Base-by-base conservation (phyloP, 208 protist species). In the Endotrypanum monterogeii region DNA sequence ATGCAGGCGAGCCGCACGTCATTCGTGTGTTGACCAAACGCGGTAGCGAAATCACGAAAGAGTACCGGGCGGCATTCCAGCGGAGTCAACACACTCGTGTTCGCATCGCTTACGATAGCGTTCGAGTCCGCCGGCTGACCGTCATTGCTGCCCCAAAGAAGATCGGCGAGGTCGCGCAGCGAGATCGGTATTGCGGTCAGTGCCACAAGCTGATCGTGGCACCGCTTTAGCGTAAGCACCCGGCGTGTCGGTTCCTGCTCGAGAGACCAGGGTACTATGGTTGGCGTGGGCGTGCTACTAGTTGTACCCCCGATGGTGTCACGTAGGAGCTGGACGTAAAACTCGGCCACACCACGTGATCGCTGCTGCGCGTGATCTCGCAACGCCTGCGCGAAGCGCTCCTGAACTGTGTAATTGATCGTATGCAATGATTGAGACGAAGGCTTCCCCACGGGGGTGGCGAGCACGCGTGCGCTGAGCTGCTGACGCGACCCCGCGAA, bases 321-420 rank as follows among this genome's bases (percentile, higher is more conserved):
- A 44, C 90, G 89, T 16, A 79, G 78, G 37, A 96, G 87, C 62
- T 88, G 84, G 23, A 96, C 92, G 71, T 94, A 96, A 74, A 96
- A 94, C 56, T 82, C 79, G 0, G 89, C 85, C 18, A 91, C 76
- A 14, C 92, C 89, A 46, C 85, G 79, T 23, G 72, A 73, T 14
- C 92, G 83, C 61, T 89, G 86, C 70, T 93, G 88, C 14, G 74
- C 84, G 73, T 93, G 89, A 51, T 96, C 90, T 23, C 89, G 79
- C 69, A 96, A 88, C 60, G 89, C 78, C 72, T 92, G 88, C 61
- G 72, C 84, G 66, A 96, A 94, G 28, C 80, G 79, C 63, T 93
- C 88, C 73, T 89, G 88, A 6, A 7, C 62, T 4, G 84, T 88
- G 76, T 88, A 93, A 41, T 88, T 74, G 1, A 90, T 74, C 32